Conservation (phyloP, 2,329 filamentous ascomycete genomes). For the Trichophyton schoenleinii region DNA sequence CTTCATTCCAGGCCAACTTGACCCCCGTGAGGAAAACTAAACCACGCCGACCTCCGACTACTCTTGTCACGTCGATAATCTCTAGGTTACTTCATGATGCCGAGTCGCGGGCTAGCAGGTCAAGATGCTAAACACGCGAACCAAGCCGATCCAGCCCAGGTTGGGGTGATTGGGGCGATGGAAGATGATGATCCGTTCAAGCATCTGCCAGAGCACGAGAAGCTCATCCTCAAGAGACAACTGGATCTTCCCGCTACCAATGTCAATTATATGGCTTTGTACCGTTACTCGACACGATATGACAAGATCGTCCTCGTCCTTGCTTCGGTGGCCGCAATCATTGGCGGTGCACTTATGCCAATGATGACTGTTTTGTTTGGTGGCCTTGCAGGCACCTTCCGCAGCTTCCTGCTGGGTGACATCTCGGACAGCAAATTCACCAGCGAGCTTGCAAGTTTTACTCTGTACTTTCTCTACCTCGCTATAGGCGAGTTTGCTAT, state of each 20-base stretch:
- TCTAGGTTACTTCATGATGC: neutral
- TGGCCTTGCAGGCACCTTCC: neutral
- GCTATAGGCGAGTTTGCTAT: constrained; percentile 59
- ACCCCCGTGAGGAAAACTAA: neutral
- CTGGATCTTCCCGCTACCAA: constrained; percentile 51
- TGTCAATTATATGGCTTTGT: constrained; percentile 51
- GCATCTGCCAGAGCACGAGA: constrained; percentile 53
- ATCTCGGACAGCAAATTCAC: neutral
- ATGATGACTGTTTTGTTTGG: neutral
- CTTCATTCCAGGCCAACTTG: neutral
- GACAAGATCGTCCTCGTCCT: constrained; percentile 29
- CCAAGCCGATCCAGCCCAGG: neutral
- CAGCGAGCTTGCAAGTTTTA: neutral
- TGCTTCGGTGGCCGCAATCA: neutral
- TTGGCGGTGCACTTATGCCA: neutral
- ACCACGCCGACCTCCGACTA: neutral
- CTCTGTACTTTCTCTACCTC: constrained; percentile 60
- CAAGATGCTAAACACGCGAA: neutral
- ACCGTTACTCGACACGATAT: constrained; percentile 53
- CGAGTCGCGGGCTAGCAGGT: neutral
- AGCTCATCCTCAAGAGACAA: constrained; percentile 53
- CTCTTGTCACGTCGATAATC: neutral
- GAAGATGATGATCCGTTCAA: constrained; percentile 39
- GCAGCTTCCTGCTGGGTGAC: neutral
- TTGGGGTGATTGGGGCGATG: constrained; percentile 14